These are phyloP conservation scores for Acanthamoeba lenticulata DNA, from an alignment of 208 protist species.

Conservation along the genomic window DNA sequence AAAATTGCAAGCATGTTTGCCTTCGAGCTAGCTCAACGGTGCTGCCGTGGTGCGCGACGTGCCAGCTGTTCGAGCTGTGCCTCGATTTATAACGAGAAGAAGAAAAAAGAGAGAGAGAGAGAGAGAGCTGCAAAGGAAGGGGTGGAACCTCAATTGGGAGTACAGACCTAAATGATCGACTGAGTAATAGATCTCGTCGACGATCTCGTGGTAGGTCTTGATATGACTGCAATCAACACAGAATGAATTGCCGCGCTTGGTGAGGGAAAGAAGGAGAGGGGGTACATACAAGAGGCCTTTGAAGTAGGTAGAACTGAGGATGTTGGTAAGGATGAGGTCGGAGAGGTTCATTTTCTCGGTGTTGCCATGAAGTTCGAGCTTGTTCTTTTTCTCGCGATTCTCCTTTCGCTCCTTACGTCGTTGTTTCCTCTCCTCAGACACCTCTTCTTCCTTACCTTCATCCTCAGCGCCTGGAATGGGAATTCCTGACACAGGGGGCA, in stretches of 20 bases:
- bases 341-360: constrained; percentile 77
- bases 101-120: background rate
- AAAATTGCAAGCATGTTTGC: too few species aligned
- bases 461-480: background rate
- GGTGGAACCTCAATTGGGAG: background rate
- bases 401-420: constrained; percentile 31
- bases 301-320: constrained; percentile 76
- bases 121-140: background rate
- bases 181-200: constrained; percentile 75
- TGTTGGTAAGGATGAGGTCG: constrained; percentile 70
- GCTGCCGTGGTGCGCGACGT: too few species aligned
- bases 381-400: constrained; percentile 10
- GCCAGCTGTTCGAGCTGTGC: too few species aligned
- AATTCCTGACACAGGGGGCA: constrained; percentile 35
- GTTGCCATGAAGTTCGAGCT: constrained; percentile 72
- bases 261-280: background rate
- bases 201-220: constrained; percentile 74
- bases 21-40: too few species aligned
- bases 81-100: background rate
- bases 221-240: constrained; percentile 7
- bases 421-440: constrained; percentile 37
- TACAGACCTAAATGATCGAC: constrained; percentile 79
- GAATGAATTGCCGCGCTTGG: background rate
- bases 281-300: constrained; percentile 76
- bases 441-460: background rate